A percentile compares a stretch with the other conserved stretches of the same genome.
Evolutionary conservation across 2,329 filamentous ascomycete genomes (phyloP).

Genomic region (Diaporthe humulicola): DNA sequence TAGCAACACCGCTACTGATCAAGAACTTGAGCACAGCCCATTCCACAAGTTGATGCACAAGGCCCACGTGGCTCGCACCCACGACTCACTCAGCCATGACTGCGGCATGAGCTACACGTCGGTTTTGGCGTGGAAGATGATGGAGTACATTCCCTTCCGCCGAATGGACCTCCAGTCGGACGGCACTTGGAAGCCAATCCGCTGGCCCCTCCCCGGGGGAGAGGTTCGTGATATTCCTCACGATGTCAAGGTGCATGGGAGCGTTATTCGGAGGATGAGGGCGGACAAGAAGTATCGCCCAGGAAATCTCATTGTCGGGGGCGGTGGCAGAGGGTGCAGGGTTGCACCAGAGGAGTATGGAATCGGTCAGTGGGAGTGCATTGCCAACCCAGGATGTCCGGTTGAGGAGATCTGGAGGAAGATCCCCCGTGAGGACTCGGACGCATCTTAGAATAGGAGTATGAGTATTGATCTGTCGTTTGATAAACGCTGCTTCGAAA

Average conservation of each 20-base stretch:
- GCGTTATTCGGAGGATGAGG: slow-evolving; percentile 80
- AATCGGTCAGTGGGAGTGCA: slow-evolving; percentile 79
- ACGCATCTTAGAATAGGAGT: neutral
- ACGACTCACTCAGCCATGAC: slow-evolving; percentile 78
- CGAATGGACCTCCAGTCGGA: slow-evolving; percentile 82
- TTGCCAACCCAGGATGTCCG: slow-evolving; percentile 73
- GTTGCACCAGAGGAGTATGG: slow-evolving; percentile 72
- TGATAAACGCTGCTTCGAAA: too few species aligned
- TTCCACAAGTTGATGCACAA: slow-evolving; percentile 72
- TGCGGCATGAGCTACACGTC: slow-evolving; percentile 68
- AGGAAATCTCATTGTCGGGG: slow-evolving; percentile 84
- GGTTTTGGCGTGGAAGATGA: slow-evolving; percentile 79
- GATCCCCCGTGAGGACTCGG: slow-evolving; percentile 44
- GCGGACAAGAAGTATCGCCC: slow-evolving; percentile 75
- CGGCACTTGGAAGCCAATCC: slow-evolving; percentile 83
- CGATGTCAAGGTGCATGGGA: slow-evolving; percentile 78
- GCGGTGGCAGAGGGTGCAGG: slow-evolving; percentile 78
- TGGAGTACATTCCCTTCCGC: slow-evolving; percentile 86
- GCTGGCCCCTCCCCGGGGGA: slow-evolving; percentile 83
- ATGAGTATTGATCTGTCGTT: neutral
- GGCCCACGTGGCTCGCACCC: slow-evolving; percentile 69
- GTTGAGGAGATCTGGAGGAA: slow-evolving; percentile 78
- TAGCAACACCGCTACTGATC: slow-evolving; percentile 32
- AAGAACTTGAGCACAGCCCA: slow-evolving; percentile 43
- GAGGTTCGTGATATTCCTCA: slow-evolving; percentile 83